Conservation (phyloP, 306 rosid genomes). For the Castanopsis chinensis region DNA sequence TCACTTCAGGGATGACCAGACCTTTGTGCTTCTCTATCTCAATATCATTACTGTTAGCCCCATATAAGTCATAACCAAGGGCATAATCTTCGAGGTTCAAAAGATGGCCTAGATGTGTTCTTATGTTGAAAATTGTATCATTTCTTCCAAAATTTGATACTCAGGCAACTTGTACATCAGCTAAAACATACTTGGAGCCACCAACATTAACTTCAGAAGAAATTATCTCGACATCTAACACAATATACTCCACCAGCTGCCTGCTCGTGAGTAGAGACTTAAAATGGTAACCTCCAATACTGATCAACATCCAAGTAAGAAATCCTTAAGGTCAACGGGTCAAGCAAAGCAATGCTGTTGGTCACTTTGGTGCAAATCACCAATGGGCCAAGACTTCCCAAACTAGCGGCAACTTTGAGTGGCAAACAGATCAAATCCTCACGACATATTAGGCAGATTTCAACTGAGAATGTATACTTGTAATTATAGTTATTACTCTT, state of each 20-base stretch:
- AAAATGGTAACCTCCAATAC: constrained; percentile 67
- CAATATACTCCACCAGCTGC: constrained; percentile 65
- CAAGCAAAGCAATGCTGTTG: constrained; percentile 60
- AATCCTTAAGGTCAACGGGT: constrained; percentile 61
- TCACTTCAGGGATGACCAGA: constrained; percentile 54
- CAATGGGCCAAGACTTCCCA: constrained; percentile 71
- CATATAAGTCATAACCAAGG: constrained; percentile 66
- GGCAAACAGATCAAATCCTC: constrained; percentile 79
- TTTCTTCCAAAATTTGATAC: constrained; percentile 72
- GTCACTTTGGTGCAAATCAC: constrained; percentile 79
- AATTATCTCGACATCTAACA: constrained; percentile 53
- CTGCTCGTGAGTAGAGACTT: constrained; percentile 62
- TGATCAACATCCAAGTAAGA: constrained; percentile 70
- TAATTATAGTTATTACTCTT: constrained; percentile 61
- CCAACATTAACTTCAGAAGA: constrained; percentile 49
- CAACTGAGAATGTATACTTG: constrained; percentile 69
- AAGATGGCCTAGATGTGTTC: constrained; percentile 74
- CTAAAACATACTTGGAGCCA: constrained; percentile 57
- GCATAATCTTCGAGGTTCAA: constrained; percentile 71
- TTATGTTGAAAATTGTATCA: constrained; percentile 58
- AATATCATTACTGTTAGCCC: constrained; percentile 48
- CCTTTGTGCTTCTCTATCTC: constrained; percentile 62
- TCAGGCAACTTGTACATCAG: constrained; percentile 73
- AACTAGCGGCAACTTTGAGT: constrained; percentile 49
- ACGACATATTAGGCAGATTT: constrained; percentile 62